phyloP scores from a whole-genome alignment of 2,329 filamentous ascomycete species.

The Talaromyces piceae region DNA sequence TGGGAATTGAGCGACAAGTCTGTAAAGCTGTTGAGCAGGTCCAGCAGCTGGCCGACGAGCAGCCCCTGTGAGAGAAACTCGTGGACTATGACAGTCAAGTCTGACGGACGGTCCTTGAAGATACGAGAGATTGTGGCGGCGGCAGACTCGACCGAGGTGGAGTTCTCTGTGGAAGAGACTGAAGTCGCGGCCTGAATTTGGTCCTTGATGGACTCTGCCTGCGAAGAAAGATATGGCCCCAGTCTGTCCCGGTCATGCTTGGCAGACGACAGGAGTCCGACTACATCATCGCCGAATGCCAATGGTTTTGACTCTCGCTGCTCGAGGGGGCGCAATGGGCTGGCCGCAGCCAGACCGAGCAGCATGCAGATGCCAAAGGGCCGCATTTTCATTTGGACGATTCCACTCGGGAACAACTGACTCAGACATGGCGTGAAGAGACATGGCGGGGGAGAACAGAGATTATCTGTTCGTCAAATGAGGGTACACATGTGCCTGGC shows the following conservation, averaged over 20 bases:
- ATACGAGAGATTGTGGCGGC: background rate
- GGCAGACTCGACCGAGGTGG: background rate
- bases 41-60: constrained; percentile 12
- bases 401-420: background rate
- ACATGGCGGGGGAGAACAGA: too few species aligned
- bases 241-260: background rate
- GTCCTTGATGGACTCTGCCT: background rate
- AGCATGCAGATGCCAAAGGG: background rate
- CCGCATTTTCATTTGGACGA: background rate
- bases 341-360: background rate
- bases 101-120: background rate
- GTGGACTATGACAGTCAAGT: constrained; percentile 1
- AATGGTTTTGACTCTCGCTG: background rate
- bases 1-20: constrained; percentile 14
- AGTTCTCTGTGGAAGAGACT: background rate
- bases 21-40: constrained; percentile 14
- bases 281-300: background rate
- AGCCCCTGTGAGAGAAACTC: constrained; percentile 12
- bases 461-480: background rate
- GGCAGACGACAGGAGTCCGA: background rate
- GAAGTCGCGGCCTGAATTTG: background rate
- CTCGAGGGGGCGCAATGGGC: background rate
- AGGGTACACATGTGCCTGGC: background rate
- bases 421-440: too few species aligned
- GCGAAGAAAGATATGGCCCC: background rate